These are phyloP conservation scores for Amylocarpus encephaloides DNA, from an alignment of 2,329 filamentous ascomycete species.

Conservation along the genomic window DNA sequence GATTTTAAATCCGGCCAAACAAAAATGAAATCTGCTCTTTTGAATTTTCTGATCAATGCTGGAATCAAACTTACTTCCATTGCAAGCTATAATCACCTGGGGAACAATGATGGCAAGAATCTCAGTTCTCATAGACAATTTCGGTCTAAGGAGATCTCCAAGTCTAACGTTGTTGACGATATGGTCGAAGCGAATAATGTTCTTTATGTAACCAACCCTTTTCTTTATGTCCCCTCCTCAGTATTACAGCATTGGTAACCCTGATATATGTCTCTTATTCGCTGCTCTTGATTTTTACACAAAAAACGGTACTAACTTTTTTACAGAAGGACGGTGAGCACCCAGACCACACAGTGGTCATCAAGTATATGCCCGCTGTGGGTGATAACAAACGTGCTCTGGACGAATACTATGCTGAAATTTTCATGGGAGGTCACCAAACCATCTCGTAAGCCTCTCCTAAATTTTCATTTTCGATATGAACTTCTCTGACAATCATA, in stretches of 20 bases:
- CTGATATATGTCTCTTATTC: no score
- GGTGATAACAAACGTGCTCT: slow-evolving; percentile 98
- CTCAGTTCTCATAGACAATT: slow-evolving; percentile 96
- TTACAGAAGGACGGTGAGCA: slow-evolving; percentile 87
- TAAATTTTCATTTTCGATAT: no score
- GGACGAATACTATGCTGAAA: slow-evolving; percentile 98
- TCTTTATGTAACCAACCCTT: no score
- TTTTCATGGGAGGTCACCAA: slow-evolving; percentile 98
- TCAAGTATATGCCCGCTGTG: slow-evolving; percentile 99
- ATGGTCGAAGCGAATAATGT: slow-evolving; percentile 96
- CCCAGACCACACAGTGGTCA: slow-evolving; percentile 96
- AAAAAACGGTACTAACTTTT: no score
- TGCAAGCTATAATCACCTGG: slow-evolving; percentile 97
- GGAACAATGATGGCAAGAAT: slow-evolving; percentile 99
- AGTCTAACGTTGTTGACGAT: slow-evolving; percentile 98
- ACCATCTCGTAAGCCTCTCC: slow-evolving; percentile 71
- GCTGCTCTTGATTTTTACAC: no score
- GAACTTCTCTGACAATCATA: slow-evolving; percentile 33
- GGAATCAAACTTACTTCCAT: slow-evolving; percentile 99
- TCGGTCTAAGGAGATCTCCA: slow-evolving; percentile 99
- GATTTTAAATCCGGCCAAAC: slow-evolving; percentile 99
- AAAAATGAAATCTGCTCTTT: slow-evolving; percentile 99
- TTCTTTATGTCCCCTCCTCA: no score
- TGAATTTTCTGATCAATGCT: slow-evolving; percentile 97
- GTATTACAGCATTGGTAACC: no score